phyloP scores from a whole-genome alignment of 2,329 filamentous ascomycete species.

The Cercospora beticola region DNA sequence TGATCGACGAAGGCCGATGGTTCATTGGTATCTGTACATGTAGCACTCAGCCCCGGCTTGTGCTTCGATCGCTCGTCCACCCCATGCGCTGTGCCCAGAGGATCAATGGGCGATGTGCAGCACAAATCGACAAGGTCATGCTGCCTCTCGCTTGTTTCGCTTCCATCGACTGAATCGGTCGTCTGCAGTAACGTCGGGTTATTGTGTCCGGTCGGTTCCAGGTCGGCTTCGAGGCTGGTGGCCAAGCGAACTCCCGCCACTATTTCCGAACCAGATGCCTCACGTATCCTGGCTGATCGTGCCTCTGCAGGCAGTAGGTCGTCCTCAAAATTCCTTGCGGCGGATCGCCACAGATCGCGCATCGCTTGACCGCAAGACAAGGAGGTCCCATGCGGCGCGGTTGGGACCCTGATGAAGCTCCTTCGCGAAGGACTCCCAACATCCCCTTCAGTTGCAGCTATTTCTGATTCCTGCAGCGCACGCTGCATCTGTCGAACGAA shows the following conservation, averaged over 20 bases:
- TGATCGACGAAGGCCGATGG: not conserved
- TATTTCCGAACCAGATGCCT: not conserved
- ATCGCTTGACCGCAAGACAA: slow-evolving; percentile 34
- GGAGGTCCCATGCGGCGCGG: slow-evolving; percentile 33
- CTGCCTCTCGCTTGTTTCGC: not conserved
- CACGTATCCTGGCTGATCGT: not conserved
- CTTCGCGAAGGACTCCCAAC: slow-evolving; percentile 17
- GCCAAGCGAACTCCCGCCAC: not conserved
- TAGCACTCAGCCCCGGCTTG: not conserved
- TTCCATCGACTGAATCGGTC: not conserved
- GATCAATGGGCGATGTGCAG: slow-evolving; percentile 12
- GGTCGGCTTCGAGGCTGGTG: not conserved
- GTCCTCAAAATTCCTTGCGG: slow-evolving; percentile 65
- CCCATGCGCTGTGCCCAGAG: not conserved
- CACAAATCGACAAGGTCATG: slow-evolving; percentile 15
- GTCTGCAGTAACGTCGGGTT: not conserved
- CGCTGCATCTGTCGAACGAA: slow-evolving; percentile 62
- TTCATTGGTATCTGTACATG: not conserved
- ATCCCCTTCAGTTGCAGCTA: slow-evolving; percentile 31
- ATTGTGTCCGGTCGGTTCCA: not conserved
- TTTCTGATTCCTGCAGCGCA: slow-evolving; percentile 60
- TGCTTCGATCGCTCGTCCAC: not conserved
- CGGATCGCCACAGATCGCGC: slow-evolving; percentile 66
- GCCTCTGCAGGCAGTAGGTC: slow-evolving; percentile 3
- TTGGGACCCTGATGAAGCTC: slow-evolving; percentile 30